A percentile compares a stretch with the other conserved stretches of the same genome.
Conservation (phyloP, 306 rosid genomes). For the Pueraria montana region DNA sequence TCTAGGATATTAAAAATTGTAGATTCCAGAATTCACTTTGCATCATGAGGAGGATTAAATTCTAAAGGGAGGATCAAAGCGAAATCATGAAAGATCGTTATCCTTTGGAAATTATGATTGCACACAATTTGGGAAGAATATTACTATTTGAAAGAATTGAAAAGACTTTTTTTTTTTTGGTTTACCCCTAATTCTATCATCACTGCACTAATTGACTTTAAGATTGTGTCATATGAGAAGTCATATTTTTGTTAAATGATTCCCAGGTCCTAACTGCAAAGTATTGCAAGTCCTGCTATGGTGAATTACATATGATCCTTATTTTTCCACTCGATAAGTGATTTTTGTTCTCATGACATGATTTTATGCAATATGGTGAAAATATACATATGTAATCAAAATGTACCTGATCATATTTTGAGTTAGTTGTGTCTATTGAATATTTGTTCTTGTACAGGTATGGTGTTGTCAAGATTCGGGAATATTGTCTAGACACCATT, state of each 20-base stretch:
- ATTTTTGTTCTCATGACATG: slow-evolving; percentile 9
- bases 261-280: slow-evolving; percentile 3
- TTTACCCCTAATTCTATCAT: neutral
- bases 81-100: neutral
- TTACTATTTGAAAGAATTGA: slow-evolving; percentile 16
- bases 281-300: slow-evolving; percentile 2
- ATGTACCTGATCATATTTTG: slow-evolving; percentile 17
- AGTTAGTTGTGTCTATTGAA: slow-evolving; percentile 25
- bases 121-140: neutral
- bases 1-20: neutral
- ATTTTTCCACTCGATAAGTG: slow-evolving; percentile 13
- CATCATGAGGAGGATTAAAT: slow-evolving; percentile 16
- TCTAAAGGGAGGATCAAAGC: neutral
- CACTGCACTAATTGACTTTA: slow-evolving; percentile 19
- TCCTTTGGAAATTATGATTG: slow-evolving; percentile 31
- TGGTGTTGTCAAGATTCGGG: slow-evolving; percentile 87
- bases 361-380: slow-evolving; percentile 18
- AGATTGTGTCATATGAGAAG: slow-evolving; percentile 6
- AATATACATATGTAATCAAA: slow-evolving; percentile 6
- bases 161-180: slow-evolving; percentile 16
- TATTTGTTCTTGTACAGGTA: slow-evolving; percentile 66
- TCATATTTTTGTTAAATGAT: slow-evolving; percentile 40
- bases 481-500: slow-evolving; percentile 82
- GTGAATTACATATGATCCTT: slow-evolving; percentile 17
- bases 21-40: slow-evolving; percentile 21